phyloP scores from a whole-genome alignment of 495 filamentous ascomycete species.

The Beverwykella pulmonaria region DNA sequence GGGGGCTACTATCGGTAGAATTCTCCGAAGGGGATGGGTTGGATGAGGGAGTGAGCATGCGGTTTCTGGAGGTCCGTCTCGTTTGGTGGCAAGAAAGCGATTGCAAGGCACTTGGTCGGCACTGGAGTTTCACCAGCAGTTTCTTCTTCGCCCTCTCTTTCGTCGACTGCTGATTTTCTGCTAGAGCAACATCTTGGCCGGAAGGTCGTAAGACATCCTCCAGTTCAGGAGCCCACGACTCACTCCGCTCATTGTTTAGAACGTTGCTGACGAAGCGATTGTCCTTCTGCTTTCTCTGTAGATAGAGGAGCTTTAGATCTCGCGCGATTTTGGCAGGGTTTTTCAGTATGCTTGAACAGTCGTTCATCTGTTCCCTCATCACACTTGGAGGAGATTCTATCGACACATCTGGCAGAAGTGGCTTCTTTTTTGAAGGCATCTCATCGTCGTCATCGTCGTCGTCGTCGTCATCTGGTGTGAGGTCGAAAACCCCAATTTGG shows the following conservation, averaged over 20 bases:
- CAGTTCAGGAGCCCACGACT: neutral
- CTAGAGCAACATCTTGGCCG: neutral
- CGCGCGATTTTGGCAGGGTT: neutral
- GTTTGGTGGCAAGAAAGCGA: too few relatives aligned
- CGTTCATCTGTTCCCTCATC: neutral
- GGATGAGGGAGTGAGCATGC: too few relatives aligned
- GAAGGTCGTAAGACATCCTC: neutral
- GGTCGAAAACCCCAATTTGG: too few relatives aligned
- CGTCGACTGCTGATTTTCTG: neutral
- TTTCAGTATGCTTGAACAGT: neutral
- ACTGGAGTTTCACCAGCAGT: neutral
- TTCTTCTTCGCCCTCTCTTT: neutral
- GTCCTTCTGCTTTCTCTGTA: neutral
- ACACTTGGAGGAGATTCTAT: neutral
- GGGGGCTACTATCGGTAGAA: neutral
- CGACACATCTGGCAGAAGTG: neutral
- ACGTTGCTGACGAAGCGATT: neutral
- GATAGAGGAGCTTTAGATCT: neutral
- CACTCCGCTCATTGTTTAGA: neutral
- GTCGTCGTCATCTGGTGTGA: too few relatives aligned
- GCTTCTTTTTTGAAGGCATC: neutral
- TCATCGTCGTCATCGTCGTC: neutral
- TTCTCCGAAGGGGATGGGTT: too few relatives aligned
- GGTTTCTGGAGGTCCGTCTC: too few relatives aligned
- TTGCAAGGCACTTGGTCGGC: too few relatives aligned